Percentiles rank a stretch among this genome's conserved stretches.
Evolutionary conservation across 1,284 basidiomycete species (phyloP).

Genomic region (Serendipita sp.): DNA sequence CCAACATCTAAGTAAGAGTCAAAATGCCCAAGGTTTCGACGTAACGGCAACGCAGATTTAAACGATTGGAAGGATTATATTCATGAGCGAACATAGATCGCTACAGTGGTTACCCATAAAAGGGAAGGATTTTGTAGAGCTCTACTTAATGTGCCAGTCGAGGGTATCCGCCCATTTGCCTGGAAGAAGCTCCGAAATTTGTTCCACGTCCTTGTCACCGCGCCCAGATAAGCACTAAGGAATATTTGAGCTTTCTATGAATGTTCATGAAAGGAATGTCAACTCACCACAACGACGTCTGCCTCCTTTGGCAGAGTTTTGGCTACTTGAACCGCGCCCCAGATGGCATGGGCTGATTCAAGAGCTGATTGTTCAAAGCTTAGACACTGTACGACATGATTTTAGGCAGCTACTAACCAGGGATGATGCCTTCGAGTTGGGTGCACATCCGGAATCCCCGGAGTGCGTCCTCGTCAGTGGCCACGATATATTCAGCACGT

Average conservation of each 20-base stretch:
- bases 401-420: conserved; percentile 36
- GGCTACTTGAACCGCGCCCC: conserved; percentile 78
- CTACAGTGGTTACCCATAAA: neutral
- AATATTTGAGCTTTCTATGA: neutral
- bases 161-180: conserved; percentile 78
- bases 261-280: neutral
- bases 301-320: conserved; percentile 73
- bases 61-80: no score
- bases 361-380: conserved; percentile 40
- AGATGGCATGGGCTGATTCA: conserved; percentile 92
- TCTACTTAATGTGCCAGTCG: conserved; percentile 58
- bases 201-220: conserved; percentile 90
- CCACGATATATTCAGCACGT: conserved; percentile 83
- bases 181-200: conserved; percentile 71
- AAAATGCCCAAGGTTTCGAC: no score
- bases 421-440: conserved; percentile 94
- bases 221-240: conserved; percentile 74
- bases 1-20: no score
- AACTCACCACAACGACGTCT: conserved; percentile 78
- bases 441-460: conserved; percentile 85
- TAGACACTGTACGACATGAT: conserved; percentile 9
- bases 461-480: conserved; percentile 87
- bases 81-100: neutral
- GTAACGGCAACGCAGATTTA: no score
- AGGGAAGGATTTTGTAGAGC: neutral